A percentile compares a stretch with the other conserved stretches of the same genome.
Evolutionary conservation across 768 basidiomycete genomes (phyloP).

Genomic region (Suillus lakei): DNA sequence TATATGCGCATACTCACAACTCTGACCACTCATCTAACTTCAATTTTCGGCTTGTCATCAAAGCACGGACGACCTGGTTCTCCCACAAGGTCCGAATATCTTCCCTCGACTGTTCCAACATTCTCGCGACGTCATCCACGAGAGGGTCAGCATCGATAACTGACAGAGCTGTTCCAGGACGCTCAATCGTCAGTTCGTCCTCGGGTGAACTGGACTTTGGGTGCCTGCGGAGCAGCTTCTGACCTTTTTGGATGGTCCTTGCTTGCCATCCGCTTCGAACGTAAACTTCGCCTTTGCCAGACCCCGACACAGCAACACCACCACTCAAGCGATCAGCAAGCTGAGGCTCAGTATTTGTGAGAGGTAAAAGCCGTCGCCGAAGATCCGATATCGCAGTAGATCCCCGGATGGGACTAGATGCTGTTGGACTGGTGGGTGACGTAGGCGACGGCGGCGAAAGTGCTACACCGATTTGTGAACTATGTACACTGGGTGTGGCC

Average conservation of each 20-base stretch:
- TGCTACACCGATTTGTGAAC: constrained; percentile 12
- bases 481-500: constrained; percentile 13
- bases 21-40: constrained; percentile 89
- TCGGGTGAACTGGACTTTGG: constrained; percentile 29
- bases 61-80: constrained; percentile 68
- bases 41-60: constrained; percentile 70
- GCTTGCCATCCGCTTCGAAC: constrained; percentile 86
- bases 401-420: constrained; percentile 25
- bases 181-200: constrained; percentile 32
- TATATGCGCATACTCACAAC: constrained; percentile 62
- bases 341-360: constrained; percentile 63
- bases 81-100: constrained; percentile 78
- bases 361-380: constrained; percentile 60
- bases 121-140: constrained; percentile 62
- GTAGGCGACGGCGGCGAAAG: constrained; percentile 16
- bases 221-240: constrained; percentile 33
- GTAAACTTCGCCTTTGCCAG: constrained; percentile 76
- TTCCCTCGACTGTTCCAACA: constrained; percentile 60
- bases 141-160: constrained; percentile 54
- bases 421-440: constrained; percentile 16
- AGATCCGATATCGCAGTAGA: constrained; percentile 52
- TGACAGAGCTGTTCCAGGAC: constrained; percentile 31
- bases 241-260: constrained; percentile 60
- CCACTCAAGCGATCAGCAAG: constrained; percentile 78
- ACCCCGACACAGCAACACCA: constrained; percentile 71